Percentiles rank a stretch among this genome's conserved stretches.
These are phyloP conservation scores for Plantago coronopus DNA, from an alignment of 305 asterid species.

Conservation along the genomic window DNA sequence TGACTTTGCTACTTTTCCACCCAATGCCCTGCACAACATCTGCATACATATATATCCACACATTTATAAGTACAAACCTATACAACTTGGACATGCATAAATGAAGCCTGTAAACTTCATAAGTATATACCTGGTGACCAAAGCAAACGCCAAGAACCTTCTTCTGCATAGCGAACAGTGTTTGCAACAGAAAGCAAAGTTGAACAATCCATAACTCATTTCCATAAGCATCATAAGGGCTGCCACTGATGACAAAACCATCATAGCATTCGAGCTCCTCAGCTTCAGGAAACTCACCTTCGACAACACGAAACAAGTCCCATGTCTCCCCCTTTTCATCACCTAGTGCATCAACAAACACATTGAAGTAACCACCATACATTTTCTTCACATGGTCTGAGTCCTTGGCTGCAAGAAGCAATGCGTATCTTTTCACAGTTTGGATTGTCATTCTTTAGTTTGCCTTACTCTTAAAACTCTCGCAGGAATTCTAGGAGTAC, in stretches of 20 bases:
- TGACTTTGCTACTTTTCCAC: constrained; percentile 62
- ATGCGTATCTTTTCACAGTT: constrained; percentile 44
- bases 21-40: constrained; percentile 69
- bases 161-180: constrained; percentile 53
- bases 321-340: constrained; percentile 61
- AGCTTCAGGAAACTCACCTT: constrained; percentile 54
- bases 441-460: constrained; percentile 31
- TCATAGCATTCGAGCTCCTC: constrained; percentile 44
- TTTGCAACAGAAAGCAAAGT: constrained; percentile 54
- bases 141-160: constrained; percentile 80
- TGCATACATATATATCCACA: constrained; percentile 16
- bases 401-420: constrained; percentile 53
- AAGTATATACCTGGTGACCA: constrained; percentile 60
- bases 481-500: too few relatives aligned
- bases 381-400: constrained; percentile 58
- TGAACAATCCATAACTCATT: constrained; percentile 55
- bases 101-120: not conserved
- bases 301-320: constrained; percentile 63
- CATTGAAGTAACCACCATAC: constrained; percentile 62
- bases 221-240: constrained; percentile 68
- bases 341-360: constrained; percentile 48
- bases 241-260: constrained; percentile 70
- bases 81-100: not conserved
- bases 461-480: not conserved
- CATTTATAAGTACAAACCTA: not conserved